Base-by-base conservation (phyloP, 352 stramenopile genomes). In the Globisporangium iwayamae region DNA sequence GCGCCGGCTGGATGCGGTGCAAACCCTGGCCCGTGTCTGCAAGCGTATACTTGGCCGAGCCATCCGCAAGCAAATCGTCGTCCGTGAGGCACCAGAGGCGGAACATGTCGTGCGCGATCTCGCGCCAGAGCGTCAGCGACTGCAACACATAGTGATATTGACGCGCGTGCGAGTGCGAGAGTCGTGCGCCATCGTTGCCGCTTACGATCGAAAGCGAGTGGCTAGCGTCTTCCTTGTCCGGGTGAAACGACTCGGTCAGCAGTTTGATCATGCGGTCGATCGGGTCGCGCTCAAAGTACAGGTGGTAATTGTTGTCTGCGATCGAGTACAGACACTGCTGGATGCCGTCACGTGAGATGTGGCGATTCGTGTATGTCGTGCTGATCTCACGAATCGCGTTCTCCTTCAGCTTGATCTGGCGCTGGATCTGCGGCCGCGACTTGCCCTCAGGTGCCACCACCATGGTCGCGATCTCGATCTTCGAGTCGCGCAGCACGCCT, bases 121-220 rank as follows among this genome's bases (percentile, higher is more conserved):
- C 93, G 30, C 92, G 85, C 96, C 96, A 99, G 6, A 99, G 85
- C 63, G 92, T 98, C 4, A 99, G 82, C 58, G 87, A 98, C 79
- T 99, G 96, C 48, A 98, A 76, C 46, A 98, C 96, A 71, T 98
- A 99, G 63, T 98, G 87, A 71, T 96, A 99, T 75, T 99, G 96
- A 7, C 94, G 81, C 69, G 87, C 70, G 71, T 99, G 96, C 58
- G 87, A 97, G 81, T 99, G 96, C 41, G 91, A 98, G 25, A 99
- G 82, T 3, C 96, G 86, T 25, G 96, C 93, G 28, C 96, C 96
- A 57, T 97, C 89, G 46, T 92, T 93, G 38, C 94, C 94, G 53
- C 85, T 96, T 36, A 96, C 83, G 70, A 99, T 98, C 58, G 89
- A 89, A 14, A 98, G 81, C 54, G 89, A 98, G 60, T 83, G 89